These are phyloP conservation scores for Fremontodendron californicum DNA, from an alignment of 345 rosid genomes.

Conservation along the genomic window DNA sequence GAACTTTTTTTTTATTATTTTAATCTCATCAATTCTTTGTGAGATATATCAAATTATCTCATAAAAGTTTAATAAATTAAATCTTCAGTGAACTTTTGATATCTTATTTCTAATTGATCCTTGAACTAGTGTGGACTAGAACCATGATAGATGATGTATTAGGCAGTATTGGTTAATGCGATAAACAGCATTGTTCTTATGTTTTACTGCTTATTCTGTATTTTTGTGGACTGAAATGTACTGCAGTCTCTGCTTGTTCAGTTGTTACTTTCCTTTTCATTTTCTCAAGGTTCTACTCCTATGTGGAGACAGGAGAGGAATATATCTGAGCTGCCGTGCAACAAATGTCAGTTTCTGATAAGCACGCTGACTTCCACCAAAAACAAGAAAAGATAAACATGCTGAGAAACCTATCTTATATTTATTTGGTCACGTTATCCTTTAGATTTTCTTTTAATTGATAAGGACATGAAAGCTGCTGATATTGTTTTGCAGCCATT, in stretches of 20 bases:
- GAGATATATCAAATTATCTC: neutral
- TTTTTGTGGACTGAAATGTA: conserved; percentile 5
- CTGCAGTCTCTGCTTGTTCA: neutral
- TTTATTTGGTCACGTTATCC: neutral
- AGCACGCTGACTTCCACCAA: neutral
- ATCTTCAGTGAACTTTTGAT: neutral
- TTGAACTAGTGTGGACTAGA: neutral
- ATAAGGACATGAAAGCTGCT: neutral
- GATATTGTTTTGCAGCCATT: conserved; percentile 2
- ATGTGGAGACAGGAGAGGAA: conserved; percentile 26
- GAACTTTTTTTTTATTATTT: neutral
- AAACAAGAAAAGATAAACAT: neutral
- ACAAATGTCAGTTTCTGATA: conserved; percentile 31
- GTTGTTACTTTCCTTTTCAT: neutral
- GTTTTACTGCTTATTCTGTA: conserved; percentile 8
- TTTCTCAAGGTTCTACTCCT: conserved; percentile 14
- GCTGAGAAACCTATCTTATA: conserved; percentile 13
- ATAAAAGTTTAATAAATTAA: neutral
- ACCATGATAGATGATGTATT: neutral
- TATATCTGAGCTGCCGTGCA: conserved; percentile 11
- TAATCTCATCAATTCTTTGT: neutral
- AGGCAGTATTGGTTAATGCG: neutral
- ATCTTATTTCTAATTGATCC: neutral
- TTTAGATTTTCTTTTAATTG: conserved; percentile 1
- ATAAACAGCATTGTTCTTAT: neutral